A percentile compares a stretch with the other conserved stretches of the same genome.
Evolutionary conservation across 2,329 filamentous ascomycete genomes (phyloP).

Genomic region (Simplicillium sp.): DNA sequence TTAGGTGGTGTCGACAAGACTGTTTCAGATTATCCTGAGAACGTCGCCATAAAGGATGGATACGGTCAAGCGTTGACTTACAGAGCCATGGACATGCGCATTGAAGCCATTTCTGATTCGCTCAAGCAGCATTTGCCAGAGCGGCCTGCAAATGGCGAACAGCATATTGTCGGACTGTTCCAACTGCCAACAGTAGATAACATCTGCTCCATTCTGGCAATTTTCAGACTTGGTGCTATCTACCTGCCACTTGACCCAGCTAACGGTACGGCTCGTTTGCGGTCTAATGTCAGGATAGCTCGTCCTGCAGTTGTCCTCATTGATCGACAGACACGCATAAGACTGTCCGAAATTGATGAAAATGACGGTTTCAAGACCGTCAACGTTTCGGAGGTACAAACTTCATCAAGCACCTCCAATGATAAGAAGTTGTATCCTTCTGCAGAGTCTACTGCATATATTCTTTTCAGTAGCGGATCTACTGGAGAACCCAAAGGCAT

Average conservation of each 20-base stretch:
- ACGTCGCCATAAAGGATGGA: not conserved
- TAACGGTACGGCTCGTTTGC: not conserved
- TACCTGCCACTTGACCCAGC: constrained; percentile 1
- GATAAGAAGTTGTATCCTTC: too few relatives aligned
- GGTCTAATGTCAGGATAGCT: not conserved
- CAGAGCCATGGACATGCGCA: not conserved
- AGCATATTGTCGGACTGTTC: constrained; percentile 1
- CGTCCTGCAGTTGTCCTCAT: not conserved
- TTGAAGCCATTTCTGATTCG: not conserved
- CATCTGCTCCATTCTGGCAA: constrained; percentile 3
- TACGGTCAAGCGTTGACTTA: not conserved
- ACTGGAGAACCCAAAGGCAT: not conserved
- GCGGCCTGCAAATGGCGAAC: not conserved
- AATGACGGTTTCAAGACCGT: not conserved
- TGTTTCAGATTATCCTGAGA: not conserved
- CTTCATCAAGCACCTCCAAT: not conserved
- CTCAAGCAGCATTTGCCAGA: not conserved
- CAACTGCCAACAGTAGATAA: not conserved
- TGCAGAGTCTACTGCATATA: not conserved
- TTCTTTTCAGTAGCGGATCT: not conserved
- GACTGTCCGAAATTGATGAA: not conserved
- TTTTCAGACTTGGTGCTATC: not conserved
- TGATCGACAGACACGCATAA: not conserved
- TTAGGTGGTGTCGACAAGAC: not conserved
- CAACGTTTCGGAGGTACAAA: not conserved